Conservation (phyloP, 495 filamentous ascomycete genomes). For the Margaritispora aquatica region DNA sequence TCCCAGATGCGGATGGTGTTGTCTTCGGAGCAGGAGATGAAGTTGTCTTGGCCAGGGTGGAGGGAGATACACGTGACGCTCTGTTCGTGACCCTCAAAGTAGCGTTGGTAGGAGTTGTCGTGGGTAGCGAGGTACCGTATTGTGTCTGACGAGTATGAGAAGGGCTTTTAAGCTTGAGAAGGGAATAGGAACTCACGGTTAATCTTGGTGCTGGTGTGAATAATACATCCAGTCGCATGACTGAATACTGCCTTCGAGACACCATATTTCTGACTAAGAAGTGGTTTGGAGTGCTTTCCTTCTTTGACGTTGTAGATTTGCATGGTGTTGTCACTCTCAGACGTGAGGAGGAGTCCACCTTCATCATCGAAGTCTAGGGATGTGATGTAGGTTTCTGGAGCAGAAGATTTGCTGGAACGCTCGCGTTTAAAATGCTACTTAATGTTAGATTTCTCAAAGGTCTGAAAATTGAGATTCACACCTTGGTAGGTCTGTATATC, state of each 20-base stretch:
- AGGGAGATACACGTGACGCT: conserved; percentile 75
- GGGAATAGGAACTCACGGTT: conserved; percentile 50
- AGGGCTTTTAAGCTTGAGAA: conserved; percentile 1
- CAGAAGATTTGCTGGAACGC: background rate
- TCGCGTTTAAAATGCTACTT: conserved; percentile 8
- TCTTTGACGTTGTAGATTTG: conserved; percentile 91
- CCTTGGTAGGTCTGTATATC: conserved; percentile 46
- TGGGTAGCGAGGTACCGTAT: conserved; percentile 90
- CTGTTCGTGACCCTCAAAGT: conserved; percentile 83
- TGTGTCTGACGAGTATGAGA: conserved; percentile 51
- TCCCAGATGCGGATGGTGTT: conserved; percentile 88
- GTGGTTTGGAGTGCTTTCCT: conserved; percentile 75
- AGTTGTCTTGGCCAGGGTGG: conserved; percentile 72
- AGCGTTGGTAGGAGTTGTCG: conserved; percentile 90
- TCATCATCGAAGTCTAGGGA: conserved; percentile 96
- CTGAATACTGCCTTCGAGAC: conserved; percentile 91
- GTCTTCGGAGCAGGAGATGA: conserved; percentile 85
- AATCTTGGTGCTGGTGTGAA: conserved; percentile 92
- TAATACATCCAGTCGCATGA: conserved; percentile 77
- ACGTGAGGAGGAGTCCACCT: conserved; percentile 81
- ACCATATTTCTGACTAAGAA: conserved; percentile 91
- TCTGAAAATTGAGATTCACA: conserved; percentile 17
- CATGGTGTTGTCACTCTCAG: conserved; percentile 86
- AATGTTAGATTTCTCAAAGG: conserved; percentile 1
- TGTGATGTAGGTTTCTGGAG: conserved; percentile 33